Conservation (phyloP, 2,329 filamentous ascomycete species). For the Chaetomiaceae sp. region DNA sequence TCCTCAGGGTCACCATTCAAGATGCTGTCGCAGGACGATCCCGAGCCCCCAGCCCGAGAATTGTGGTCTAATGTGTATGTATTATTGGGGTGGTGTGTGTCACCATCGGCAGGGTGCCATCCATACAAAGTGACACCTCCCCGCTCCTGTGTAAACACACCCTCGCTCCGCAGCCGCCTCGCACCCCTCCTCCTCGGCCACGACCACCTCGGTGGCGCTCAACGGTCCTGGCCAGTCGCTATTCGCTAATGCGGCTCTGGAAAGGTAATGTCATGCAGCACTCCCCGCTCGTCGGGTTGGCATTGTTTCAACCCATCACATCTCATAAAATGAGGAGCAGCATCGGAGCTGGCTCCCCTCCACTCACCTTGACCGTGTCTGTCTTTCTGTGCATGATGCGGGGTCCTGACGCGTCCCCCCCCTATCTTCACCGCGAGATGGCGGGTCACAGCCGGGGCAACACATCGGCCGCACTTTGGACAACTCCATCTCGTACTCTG, state of each 20-base stretch:
- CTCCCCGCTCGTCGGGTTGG: neutral
- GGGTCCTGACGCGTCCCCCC: neutral
- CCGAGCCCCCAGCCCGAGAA: no score
- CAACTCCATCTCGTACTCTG: no score
- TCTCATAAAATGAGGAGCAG: neutral
- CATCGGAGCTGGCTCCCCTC: neutral
- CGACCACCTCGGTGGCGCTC: neutral
- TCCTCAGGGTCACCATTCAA: no score
- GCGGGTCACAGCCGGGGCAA: neutral
- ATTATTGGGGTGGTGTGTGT: neutral
- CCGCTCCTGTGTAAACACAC: neutral
- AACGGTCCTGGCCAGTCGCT: neutral
- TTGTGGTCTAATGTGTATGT: no score
- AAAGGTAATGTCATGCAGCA: neutral
- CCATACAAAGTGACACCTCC: neutral
- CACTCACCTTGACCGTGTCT: neutral
- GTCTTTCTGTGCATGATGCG: neutral
- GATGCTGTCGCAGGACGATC: no score
- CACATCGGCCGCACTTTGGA: neutral
- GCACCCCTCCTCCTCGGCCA: slow-evolving; percentile 8
- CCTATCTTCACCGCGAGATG: neutral
- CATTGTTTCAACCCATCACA: neutral
- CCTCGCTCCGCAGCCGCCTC: neutral
- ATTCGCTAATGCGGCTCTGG: neutral
- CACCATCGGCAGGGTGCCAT: neutral